phyloP scores from a whole-genome alignment of 2,329 filamentous ascomycete species.

The Calonectria montana region DNA sequence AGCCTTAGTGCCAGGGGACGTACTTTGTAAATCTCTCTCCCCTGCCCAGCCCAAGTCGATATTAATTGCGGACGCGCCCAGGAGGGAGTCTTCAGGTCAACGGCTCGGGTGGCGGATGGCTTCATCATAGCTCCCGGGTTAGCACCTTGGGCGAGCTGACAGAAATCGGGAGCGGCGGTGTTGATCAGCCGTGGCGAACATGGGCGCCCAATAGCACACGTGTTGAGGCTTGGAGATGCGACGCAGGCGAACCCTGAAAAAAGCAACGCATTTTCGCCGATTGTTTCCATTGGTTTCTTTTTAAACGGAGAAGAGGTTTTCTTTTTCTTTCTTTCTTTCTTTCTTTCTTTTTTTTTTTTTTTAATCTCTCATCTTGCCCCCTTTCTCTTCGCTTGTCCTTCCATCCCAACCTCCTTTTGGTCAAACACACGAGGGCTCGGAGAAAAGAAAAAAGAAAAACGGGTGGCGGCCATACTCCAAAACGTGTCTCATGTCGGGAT shows the following conservation, averaged over 20 bases:
- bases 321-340: background rate
- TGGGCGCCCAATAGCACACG: background rate
- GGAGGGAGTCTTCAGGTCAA: constrained; percentile 4
- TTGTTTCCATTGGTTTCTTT: background rate
- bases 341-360: background rate
- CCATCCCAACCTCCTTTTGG: background rate
- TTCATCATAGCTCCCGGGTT: background rate
- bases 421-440: background rate
- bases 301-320: background rate
- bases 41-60: background rate
- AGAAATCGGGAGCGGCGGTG: background rate
- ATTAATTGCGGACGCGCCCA: background rate
- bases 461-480: background rate
- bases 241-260: background rate
- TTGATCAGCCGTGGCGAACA: background rate
- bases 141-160: background rate
- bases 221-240: background rate
- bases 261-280: background rate
- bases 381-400: background rate
- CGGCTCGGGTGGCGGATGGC: background rate
- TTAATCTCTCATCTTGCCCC: background rate
- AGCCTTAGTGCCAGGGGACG: constrained; percentile 5
- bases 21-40: no score
- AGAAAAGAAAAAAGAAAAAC: background rate
- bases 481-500: constrained; percentile 5